Conservation (phyloP, 129 eudicot genomes). For the Ambrosia trifida region DNA sequence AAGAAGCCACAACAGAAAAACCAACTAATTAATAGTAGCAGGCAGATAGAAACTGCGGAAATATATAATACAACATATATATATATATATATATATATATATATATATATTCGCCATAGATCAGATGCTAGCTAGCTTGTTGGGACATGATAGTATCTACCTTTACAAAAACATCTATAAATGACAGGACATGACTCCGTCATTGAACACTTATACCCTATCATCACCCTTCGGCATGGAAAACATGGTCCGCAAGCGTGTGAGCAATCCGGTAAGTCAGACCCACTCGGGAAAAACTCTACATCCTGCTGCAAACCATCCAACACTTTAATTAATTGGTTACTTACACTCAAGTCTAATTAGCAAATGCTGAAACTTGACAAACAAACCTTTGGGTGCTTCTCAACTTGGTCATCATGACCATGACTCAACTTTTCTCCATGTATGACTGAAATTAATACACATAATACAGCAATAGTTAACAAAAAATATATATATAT, state of each 20-base stretch:
- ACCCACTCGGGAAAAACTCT: constrained; percentile 71
- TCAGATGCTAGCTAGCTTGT: no score
- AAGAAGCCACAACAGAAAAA: no score
- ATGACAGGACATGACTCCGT: constrained; percentile 84
- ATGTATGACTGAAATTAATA: constrained; percentile 40
- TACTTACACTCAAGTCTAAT: background rate
- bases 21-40: no score
- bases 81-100: no score
- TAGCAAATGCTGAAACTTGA: background rate
- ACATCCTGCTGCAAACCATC: constrained; percentile 29
- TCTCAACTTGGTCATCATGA: constrained; percentile 17
- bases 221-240: constrained; percentile 86
- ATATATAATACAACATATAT: background rate
- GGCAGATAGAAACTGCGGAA: no score
- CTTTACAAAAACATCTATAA: constrained; percentile 76
- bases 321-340: background rate
- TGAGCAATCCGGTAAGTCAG: constrained; percentile 82
- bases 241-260: constrained; percentile 88
- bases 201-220: constrained; percentile 59
- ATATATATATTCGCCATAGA: no score
- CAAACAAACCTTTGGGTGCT: constrained; percentile 39
- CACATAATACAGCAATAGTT: background rate
- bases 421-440: constrained; percentile 33
- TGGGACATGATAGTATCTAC: constrained; percentile 85
- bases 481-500: no score